Conservation (phyloP, 1,284 basidiomycete genomes). For the Porogramme epimiltina region DNA sequence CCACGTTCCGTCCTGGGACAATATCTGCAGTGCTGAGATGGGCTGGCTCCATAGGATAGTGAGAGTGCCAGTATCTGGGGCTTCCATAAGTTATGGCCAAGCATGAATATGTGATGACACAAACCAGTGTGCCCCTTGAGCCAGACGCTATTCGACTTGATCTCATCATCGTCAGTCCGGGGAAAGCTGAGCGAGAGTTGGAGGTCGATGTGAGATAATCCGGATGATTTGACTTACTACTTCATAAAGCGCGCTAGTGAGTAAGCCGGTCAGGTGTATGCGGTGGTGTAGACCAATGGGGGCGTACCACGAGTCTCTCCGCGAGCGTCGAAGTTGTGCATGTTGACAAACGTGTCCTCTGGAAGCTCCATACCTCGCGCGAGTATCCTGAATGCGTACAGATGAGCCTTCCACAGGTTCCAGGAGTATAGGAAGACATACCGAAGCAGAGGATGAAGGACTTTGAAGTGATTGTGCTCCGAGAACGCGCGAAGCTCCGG, state of each 20-base stretch:
- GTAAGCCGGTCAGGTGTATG: too few species aligned
- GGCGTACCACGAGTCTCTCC: conserved; percentile 33
- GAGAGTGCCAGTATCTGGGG: conserved; percentile 53
- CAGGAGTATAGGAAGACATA: conserved; percentile 18
- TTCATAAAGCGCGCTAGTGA: conserved; percentile 35
- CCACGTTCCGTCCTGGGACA: conserved; percentile 52
- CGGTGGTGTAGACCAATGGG: too few species aligned
- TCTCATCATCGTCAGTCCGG: conserved; percentile 48
- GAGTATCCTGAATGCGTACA: conserved; percentile 41
- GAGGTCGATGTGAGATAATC: not conserved
- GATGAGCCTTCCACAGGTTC: not conserved
- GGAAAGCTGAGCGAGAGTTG: conserved; percentile 28
- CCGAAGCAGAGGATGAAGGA: conserved; percentile 54
- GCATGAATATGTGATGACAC: not conserved
- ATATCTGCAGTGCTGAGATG: conserved; percentile 57
- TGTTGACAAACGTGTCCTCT: conserved; percentile 34
- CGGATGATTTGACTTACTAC: conserved; percentile 28
- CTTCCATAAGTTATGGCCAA: not conserved
- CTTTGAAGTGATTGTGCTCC: conserved; percentile 50
- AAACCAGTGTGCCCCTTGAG: conserved; percentile 46
- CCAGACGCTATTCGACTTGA: conserved; percentile 56
- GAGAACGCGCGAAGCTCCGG: conserved; percentile 59
- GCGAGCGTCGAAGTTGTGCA: conserved; percentile 29
- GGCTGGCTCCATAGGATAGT: conserved; percentile 63
- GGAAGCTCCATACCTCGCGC: conserved; percentile 36